Evolutionary conservation across 23 red algal species (phyloP), one percentile per base, ranked within the genome.

Genomic region (Gracilaria gracilis): DNA sequence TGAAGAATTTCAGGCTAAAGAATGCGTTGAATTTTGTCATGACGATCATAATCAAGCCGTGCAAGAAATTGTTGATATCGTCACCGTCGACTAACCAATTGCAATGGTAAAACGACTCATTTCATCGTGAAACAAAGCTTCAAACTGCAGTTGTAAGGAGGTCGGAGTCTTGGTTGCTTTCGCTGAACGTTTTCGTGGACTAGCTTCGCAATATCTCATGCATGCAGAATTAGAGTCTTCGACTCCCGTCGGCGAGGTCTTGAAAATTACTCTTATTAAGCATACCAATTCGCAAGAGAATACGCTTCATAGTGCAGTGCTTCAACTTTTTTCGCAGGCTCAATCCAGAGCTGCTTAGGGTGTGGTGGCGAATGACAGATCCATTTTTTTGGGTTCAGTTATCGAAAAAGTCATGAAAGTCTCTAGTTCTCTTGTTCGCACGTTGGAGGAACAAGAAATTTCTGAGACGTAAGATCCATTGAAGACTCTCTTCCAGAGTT

Each of bases 1-100:
- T 31, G 44, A 87, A 2, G 65, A 87, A 9, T 36, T 35, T 25
- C 65, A 58, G 31, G 8, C 36, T 29, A 87, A 87, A 61, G 83
- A 0, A 5, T 0, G 61, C 20, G 49, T 87, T 16, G 17, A 74
- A 47, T 54, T 65, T 54, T 35, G 61, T 17, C 59, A 27, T 19
- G 59, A 59, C 5, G 55, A 59, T 15, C 55, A 59, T 11, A n/a
- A 11, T 20, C 16, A 59, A 20, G 55, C 7, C 20, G 55, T 4
- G 5, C 16, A 59, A 59, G 55, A 59, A 20, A 59, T 59, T 20
- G 55, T 59, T 4, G 55, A 59, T 24, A 4, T 59, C 16, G n/a
- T 59, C 2, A 2, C 55, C 2, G 16, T 59, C n/a, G 20, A 59
- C 55, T 15, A 4, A n/a, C 55, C n/a, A 4, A 59, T 20, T 59